Percentiles rank a stretch among this genome's conserved stretches.
Evolutionary conservation across 257 asterid species (phyloP).

Genomic region (Solanum ossicruentum): DNA sequence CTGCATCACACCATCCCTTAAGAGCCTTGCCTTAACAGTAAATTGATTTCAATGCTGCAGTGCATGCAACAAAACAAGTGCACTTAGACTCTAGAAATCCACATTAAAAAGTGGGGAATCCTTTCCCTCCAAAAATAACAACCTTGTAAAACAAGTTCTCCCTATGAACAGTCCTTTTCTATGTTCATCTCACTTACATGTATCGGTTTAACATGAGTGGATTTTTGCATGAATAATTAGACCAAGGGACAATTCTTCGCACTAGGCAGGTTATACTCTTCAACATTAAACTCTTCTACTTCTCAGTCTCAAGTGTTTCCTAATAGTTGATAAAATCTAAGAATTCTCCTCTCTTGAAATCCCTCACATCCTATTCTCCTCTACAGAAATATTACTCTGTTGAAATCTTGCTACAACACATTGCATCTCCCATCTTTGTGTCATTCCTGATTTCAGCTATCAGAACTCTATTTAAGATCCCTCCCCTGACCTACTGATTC

Average conservation of each 20-base stretch:
- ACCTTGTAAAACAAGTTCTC: background rate
- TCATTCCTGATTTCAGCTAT: background rate
- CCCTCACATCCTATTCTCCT: background rate
- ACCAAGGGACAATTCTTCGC: background rate
- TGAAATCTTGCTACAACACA: background rate
- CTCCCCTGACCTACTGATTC: background rate
- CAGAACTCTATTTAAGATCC: background rate
- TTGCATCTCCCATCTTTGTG: background rate
- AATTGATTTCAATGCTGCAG: background rate
- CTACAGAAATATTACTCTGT: background rate
- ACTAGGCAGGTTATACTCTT: background rate
- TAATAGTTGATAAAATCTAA: background rate
- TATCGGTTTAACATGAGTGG: background rate
- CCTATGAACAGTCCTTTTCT: background rate
- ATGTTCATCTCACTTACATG: background rate
- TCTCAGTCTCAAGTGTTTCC: background rate
- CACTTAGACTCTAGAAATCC: background rate
- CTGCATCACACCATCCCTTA: background rate
- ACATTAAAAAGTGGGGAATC: background rate
- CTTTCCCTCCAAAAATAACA: background rate
- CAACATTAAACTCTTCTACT: background rate
- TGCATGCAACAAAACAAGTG: background rate
- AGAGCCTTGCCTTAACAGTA: background rate
- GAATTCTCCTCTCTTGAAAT: background rate
- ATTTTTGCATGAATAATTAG: background rate